These are phyloP conservation scores for Mucor lusitanicus DNA, from an alignment of 371 early-diverging fungal genomes.

Conservation along the genomic window DNA sequence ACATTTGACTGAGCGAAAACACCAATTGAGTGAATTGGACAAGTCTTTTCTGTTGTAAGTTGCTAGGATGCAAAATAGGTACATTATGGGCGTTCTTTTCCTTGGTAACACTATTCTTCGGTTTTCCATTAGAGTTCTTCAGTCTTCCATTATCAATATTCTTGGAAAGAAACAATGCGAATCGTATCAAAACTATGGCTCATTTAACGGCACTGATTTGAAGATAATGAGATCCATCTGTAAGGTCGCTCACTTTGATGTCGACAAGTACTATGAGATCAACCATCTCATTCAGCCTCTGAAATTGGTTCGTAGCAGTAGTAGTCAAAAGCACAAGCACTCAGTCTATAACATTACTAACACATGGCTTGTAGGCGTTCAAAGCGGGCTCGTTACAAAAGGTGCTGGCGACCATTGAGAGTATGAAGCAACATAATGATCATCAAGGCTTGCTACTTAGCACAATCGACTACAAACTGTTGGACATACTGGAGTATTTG, in stretches of 20 bases:
- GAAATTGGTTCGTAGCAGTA: not conserved
- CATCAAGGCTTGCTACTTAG: not conserved
- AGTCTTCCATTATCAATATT: constrained; percentile 8
- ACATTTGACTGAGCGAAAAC: not conserved
- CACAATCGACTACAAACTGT: not conserved
- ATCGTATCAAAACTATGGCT: not conserved
- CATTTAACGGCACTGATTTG: not conserved
- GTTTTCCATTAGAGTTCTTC: not conserved
- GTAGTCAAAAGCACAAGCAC: too few relatives aligned
- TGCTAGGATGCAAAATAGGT: not conserved
- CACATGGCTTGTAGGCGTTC: not conserved
- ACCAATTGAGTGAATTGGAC: not conserved
- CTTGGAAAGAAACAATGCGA: constrained; percentile 7
- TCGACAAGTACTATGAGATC: not conserved
- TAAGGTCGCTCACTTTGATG: not conserved
- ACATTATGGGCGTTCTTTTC: not conserved
- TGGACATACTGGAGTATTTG: constrained; percentile 17
- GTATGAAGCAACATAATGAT: not conserved
- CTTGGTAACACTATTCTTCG: not conserved
- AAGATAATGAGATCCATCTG: not conserved
- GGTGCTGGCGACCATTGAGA: not conserved
- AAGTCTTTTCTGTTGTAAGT: not conserved
- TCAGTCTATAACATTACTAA: not conserved
- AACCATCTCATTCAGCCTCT: constrained; percentile 5
- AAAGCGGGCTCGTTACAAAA: not conserved